phyloP scores from a whole-genome alignment of 164 flowering plant genomes.

The Euptelea pleiosperma region DNA sequence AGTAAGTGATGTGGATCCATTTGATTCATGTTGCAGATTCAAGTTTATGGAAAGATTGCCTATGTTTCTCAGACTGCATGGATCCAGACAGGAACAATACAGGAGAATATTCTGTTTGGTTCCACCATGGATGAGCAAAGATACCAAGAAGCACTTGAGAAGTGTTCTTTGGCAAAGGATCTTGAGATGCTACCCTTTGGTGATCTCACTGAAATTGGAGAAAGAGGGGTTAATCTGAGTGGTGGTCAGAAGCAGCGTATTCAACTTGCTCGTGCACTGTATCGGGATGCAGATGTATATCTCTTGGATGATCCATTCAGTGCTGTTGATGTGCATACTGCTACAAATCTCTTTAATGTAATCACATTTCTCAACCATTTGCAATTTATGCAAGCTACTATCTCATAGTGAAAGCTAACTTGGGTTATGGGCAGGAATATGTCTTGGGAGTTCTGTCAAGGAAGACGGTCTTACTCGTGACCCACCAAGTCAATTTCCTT shows the following conservation, averaged over 20 bases:
- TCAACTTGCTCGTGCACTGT: conserved; percentile 89
- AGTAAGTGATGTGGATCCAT: not conserved
- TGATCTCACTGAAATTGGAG: conserved; percentile 81
- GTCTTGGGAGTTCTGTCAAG: conserved; percentile 60
- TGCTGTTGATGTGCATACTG: conserved; percentile 94
- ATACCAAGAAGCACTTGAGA: conserved; percentile 52
- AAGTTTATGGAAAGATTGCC: conserved; percentile 61
- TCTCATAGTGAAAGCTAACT: conserved; percentile 11
- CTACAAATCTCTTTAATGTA: conserved; percentile 66
- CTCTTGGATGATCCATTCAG: conserved; percentile 90
- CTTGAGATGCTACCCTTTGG: conserved; percentile 71
- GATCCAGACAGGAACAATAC: conserved; percentile 81
- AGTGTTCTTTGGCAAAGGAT: conserved; percentile 69
- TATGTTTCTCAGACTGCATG: conserved; percentile 88
- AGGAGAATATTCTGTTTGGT: conserved; percentile 81
- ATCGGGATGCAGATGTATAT: conserved; percentile 78
- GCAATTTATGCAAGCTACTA: not conserved
- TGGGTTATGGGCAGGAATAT: conserved; percentile 53
- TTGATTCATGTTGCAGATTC: conserved; percentile 37
- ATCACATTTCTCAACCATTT: not conserved
- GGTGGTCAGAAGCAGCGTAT: conserved; percentile 94
- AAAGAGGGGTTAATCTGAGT: conserved; percentile 87
- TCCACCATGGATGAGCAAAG: conserved; percentile 43
- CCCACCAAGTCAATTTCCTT: conserved; percentile 96
- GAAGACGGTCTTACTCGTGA: conserved; percentile 79